Conservation (phyloP, 139 green algal genomes). For the Chlorella vulgaris region DNA sequence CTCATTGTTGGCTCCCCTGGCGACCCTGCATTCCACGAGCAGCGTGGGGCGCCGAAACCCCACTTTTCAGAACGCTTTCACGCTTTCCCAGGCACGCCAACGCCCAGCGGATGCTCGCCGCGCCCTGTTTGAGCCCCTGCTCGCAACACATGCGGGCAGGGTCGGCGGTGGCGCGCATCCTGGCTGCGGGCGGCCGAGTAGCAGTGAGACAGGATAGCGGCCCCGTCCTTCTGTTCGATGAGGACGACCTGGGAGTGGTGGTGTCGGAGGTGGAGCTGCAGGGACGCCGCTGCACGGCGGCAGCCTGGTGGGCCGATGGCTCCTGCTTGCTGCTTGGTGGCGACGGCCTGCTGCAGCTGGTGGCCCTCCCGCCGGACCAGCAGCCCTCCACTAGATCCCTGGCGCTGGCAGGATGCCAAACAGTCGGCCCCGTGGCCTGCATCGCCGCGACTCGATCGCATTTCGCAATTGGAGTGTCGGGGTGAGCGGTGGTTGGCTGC, state of each 20-base stretch:
- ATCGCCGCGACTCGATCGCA: too few relatives aligned
- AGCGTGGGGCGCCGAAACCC: too few relatives aligned
- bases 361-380: background rate
- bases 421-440: background rate
- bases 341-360: background rate
- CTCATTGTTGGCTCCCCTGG: too few relatives aligned
- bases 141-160: background rate
- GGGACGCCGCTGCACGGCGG: background rate
- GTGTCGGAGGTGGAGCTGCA: background rate
- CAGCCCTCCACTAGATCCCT: background rate
- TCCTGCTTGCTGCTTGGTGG: constrained; percentile 9
- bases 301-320: background rate
- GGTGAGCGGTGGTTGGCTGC: too few relatives aligned
- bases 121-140: background rate
- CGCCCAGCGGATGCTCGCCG: background rate
- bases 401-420: background rate
- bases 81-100: too few relatives aligned
- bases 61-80: too few relatives aligned
- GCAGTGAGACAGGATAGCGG: constrained; percentile 33
- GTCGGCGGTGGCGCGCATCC: constrained; percentile 20
- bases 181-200: constrained; percentile 10
- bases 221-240: background rate
- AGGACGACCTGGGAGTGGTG: background rate
- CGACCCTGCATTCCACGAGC: too few relatives aligned
- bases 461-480: too few relatives aligned